Evolutionary conservation across 169 alveolate genomes (phyloP).

Genomic region (Ichthyophthirius multifiliis): DNA sequence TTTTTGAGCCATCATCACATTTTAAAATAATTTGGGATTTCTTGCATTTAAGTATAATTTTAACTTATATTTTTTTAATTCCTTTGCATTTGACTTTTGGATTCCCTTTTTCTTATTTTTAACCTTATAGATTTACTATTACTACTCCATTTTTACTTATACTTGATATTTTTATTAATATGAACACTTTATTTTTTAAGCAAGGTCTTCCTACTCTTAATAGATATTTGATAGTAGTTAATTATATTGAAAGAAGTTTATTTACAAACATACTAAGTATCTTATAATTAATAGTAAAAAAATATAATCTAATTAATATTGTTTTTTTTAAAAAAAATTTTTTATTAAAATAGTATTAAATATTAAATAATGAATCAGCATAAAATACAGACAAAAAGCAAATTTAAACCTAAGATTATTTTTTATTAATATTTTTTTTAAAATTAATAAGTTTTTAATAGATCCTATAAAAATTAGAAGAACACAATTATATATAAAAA

Average conservation of each 20-base stretch:
- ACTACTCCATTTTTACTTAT: background rate
- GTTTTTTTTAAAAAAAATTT: too few relatives aligned
- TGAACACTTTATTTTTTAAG: background rate
- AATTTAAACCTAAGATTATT: background rate
- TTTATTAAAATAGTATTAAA: background rate
- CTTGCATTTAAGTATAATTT: background rate
- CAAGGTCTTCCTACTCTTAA: background rate
- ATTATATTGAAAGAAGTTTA: background rate
- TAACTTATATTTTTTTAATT: background rate
- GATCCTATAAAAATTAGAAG: background rate
- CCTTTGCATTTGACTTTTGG: background rate
- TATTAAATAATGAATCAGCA: background rate
- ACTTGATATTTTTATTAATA: background rate
- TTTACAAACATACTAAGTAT: background rate
- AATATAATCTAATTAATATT: too few relatives aligned
- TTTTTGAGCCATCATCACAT: too few relatives aligned
- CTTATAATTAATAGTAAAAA: background rate
- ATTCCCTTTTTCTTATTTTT: background rate
- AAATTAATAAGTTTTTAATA: background rate
- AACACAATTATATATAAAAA: background rate
- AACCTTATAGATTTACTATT: background rate
- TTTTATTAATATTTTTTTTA: background rate
- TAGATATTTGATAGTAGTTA: background rate
- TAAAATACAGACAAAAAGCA: background rate
- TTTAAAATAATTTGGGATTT: background rate